These are phyloP conservation scores for Allantophomopsis cytisporea DNA, from an alignment of 2,329 filamentous ascomycete species.

Conservation along the genomic window DNA sequence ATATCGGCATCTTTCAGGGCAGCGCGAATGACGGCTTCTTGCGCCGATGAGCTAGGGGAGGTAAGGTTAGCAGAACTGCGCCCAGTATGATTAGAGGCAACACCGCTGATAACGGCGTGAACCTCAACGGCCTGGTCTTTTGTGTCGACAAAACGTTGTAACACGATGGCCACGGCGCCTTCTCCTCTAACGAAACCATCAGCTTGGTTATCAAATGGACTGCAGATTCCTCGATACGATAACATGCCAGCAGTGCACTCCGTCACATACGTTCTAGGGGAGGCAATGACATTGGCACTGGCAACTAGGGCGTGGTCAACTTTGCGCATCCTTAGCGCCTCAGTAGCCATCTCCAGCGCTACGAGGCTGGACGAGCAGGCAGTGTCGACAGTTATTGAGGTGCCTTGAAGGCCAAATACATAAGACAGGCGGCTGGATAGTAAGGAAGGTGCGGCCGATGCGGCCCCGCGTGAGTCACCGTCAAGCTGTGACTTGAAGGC, in stretches of 20 bases:
- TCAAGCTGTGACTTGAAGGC: conserved; percentile 6
- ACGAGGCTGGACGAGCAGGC: conserved; percentile 23
- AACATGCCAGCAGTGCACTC: conserved; percentile 23
- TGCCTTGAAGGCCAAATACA: conserved; percentile 8
- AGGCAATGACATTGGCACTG: conserved; percentile 10
- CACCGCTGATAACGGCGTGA: too few species aligned
- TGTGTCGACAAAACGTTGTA: too few species aligned
- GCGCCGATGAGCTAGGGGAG: too few species aligned
- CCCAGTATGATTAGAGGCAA: too few species aligned
- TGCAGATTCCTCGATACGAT: conserved; percentile 1
- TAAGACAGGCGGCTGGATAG: conserved; percentile 10
- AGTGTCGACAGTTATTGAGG: conserved; percentile 21
- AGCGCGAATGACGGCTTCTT: too few species aligned
- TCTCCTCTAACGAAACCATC: conserved; percentile 31
- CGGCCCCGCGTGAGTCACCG: conserved; percentile 11
- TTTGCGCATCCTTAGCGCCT: conserved; percentile 7
- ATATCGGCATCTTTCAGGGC: too few species aligned
- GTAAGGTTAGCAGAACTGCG: too few species aligned
- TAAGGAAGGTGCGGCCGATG: conserved; percentile 7
- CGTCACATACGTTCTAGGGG: conserved; percentile 2
- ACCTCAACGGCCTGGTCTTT: too few species aligned
- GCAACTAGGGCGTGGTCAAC: conserved; percentile 6
- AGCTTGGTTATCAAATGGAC: conserved; percentile 23
- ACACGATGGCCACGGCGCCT: conserved; percentile 22
- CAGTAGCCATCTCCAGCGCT: conserved; percentile 18